phyloP scores from a whole-genome alignment of 1,284 basidiomycete genomes.

The Marasmius fiardii region DNA sequence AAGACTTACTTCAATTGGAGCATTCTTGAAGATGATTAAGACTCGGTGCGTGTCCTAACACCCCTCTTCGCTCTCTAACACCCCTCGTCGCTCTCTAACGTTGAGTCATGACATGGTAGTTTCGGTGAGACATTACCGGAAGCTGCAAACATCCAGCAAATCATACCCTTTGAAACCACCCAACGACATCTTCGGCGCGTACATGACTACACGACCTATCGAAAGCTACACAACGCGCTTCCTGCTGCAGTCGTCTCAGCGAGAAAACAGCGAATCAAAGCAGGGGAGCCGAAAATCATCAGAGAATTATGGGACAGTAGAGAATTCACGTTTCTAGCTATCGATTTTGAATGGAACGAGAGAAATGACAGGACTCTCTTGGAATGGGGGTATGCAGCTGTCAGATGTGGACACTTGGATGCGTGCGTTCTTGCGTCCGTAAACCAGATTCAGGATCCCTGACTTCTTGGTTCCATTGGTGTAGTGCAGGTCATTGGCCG shows the following conservation, averaged over 20 bases:
- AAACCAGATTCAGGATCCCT: constrained; percentile 4
- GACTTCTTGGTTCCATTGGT: constrained; percentile 8
- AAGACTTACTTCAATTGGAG: constrained; percentile 61
- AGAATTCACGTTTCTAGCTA: constrained; percentile 72
- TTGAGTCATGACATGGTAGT: constrained; percentile 28
- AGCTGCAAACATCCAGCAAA: constrained; percentile 63
- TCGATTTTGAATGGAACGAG: constrained; percentile 80
- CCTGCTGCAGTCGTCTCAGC: constrained; percentile 70
- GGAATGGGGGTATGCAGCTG: constrained; percentile 81
- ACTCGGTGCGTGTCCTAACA: constrained; percentile 51
- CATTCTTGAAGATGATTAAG: constrained; percentile 78
- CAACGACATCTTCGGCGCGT: constrained; percentile 69
- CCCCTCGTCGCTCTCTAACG: constrained; percentile 7
- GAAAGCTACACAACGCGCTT: constrained; percentile 70
- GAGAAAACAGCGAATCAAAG: constrained; percentile 62
- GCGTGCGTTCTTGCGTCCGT: constrained; percentile 50
- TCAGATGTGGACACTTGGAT: constrained; percentile 71
- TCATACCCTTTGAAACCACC: constrained; percentile 64
- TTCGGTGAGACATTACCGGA: constrained; percentile 72
- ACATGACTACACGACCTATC: constrained; percentile 67
- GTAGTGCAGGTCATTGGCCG: constrained; percentile 74
- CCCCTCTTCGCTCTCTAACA: no score
- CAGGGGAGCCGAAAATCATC: constrained; percentile 67
- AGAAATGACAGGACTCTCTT: constrained; percentile 65
- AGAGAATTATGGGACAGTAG: constrained; percentile 66